phyloP scores from a whole-genome alignment of 2,329 filamentous ascomycete genomes.

The Pseudodiploospora longispora region DNA sequence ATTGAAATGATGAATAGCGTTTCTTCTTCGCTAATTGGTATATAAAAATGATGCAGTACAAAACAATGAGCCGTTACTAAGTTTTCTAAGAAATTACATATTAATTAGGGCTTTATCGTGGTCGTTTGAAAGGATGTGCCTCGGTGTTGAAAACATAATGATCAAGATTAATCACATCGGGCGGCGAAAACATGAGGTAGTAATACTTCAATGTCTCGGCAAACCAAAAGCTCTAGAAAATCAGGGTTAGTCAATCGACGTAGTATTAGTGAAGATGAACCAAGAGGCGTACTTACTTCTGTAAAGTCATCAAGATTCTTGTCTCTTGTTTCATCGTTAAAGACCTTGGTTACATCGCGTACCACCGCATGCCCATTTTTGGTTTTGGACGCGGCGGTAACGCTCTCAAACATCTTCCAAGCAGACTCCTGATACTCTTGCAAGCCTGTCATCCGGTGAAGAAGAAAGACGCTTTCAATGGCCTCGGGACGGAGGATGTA shows the following conservation, averaged over 20 bases:
- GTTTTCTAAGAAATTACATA: no score
- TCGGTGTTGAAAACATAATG: constrained; percentile 52
- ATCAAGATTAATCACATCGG: constrained; percentile 48
- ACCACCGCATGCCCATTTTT: constrained; percentile 55
- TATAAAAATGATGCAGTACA: no score
- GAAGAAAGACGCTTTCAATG: constrained; percentile 72
- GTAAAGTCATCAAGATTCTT: constrained; percentile 50
- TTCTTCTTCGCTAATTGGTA: no score
- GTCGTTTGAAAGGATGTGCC: constrained; percentile 38
- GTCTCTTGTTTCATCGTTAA: constrained; percentile 18
- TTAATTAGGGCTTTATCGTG: background rate
- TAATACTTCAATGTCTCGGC: constrained; percentile 78
- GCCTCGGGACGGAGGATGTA: constrained; percentile 68
- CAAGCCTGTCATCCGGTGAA: constrained; percentile 65
- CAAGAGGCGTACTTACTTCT: constrained; percentile 40
- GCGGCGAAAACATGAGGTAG: constrained; percentile 59
- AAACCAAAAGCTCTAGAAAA: constrained; percentile 67
- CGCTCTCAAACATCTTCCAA: constrained; percentile 63
- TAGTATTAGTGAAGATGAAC: constrained; percentile 47
- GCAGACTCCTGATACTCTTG: constrained; percentile 55
- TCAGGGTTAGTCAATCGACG: constrained; percentile 30
- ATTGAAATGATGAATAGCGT: no score
- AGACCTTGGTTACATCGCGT: constrained; percentile 42
- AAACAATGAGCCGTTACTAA: no score
- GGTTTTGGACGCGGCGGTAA: constrained; percentile 51